Evolutionary conservation across 164 flowering plant species (phyloP), one percentile per base, ranked within the genome.

Genomic region (Kingdonia uniflora): DNA sequence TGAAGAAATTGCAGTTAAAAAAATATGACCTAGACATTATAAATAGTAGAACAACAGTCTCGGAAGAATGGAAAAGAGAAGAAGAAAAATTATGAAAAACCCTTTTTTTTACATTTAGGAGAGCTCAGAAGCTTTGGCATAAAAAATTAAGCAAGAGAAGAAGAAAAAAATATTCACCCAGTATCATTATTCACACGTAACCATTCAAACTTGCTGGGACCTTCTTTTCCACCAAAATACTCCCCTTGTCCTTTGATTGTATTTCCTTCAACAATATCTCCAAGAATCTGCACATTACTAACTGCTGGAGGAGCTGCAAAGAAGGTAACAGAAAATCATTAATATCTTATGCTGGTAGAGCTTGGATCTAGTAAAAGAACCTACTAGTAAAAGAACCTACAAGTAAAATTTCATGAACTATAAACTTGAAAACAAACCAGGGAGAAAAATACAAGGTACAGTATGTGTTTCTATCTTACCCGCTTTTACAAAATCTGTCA

Each of bases 191-290:
- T 77, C 71, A 88, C 84, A 40, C 89, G 82, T 55, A 80, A 65
- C 99, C 99, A 92, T 55, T 92, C 81, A 71, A 84, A 92, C 68
- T 82, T 88, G 89, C 97, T 88, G 16, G 95, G 99, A 41, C 99
- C 99, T 68, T 92, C 99, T 67, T 65, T 80, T 61, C 99, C 99
- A 42, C 99, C 99, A 81, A 92, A 88, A 68, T 92, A 92, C 44
- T 76, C 68, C 15, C 97, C 99, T 52, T 63, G 62, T 38, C 99
- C 97, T 61, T 71, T 84, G 55, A 92, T 64, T 40, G 64, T 75
- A 63, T 52, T 66, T 54, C 88, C 97, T 73, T 92, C 99, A 59
- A 92, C 76, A 55, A 48, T 58, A 63, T 88, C 99, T 56, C 95
- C 97, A 25, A 73, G 53, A 56, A 92, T 81, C 63, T 57, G 70